Evolutionary conservation across 768 basidiomycete genomes (phyloP), one percentile per base, ranked within the genome.

Genomic region (Nevesoporus exiguus): DNA sequence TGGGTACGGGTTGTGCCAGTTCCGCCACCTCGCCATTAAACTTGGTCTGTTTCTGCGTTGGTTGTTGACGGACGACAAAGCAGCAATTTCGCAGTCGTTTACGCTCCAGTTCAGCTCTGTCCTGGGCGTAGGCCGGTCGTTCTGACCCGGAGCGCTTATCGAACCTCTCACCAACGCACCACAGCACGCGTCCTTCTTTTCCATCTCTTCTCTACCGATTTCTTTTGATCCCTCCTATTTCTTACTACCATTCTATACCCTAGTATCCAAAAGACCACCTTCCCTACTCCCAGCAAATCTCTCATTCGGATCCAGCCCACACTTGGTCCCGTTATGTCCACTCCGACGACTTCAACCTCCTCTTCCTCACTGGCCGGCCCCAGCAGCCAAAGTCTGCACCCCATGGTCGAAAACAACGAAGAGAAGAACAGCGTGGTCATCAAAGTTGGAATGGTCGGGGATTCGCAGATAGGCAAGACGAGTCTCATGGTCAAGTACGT

Each of bases 401-500:
- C 75, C 31, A 52, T 77, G 48, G 68, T 77, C 45, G 80, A 84
- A 70, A 83, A 82, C 65, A 82, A 77, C 60, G 86, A 88, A 63
- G 86, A 88, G 70, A 86, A 85, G 79, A 88, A 88, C 68, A 88
- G 91, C 69, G 92, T 97, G 64, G 93, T 96, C 49, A 90, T 97
- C 72, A 98, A 99, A 73, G 96, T 99, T 47, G 96, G 96, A 52
- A 99, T 99, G 96, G 93, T 99, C 44, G 97, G 97, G 47, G 96
- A 99, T 77, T 94, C 93, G 66, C 96, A 98, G 78, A 98, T 98
- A 68, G 95, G 96, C 63, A 98, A 98, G 82, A 98, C 96, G 60
- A 93, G 91, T 74, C 79, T 98, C 70, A 98, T 98, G 96, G 95
- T 98, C 73, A 98, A 98, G 77, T 98, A 98, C 68, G 95, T 98